Evolutionary conservation across 2,329 filamentous ascomycete genomes (phyloP).

Genomic region (Didymellaceae sp.): DNA sequence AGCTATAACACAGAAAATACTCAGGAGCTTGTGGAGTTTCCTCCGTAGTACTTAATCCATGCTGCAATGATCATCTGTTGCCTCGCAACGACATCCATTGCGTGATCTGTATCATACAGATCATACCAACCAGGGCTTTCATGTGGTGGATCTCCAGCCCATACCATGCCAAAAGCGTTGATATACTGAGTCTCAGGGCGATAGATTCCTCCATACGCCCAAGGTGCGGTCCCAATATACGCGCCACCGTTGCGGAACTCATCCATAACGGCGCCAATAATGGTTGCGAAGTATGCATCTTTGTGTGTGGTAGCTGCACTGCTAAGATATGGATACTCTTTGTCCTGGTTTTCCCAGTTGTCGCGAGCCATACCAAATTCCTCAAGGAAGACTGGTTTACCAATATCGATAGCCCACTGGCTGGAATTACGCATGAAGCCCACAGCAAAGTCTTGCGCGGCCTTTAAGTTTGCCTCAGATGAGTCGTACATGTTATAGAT

Average conservation of each 20-base stretch:
- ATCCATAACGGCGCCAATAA: constrained; percentile 46
- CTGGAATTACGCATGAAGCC: constrained; percentile 45
- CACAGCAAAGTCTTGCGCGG: constrained; percentile 45
- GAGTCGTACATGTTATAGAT: constrained; percentile 50
- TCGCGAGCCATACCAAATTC: constrained; percentile 52
- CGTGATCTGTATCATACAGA: constrained; percentile 48
- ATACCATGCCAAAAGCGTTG: constrained; percentile 50
- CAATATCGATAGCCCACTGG: constrained; percentile 46
- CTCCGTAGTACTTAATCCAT: constrained; percentile 36
- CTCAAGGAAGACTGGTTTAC: constrained; percentile 49
- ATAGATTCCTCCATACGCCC: constrained; percentile 51
- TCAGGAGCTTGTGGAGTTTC: constrained; percentile 8
- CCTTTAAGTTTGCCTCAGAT: constrained; percentile 37
- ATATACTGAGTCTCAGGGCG: constrained; percentile 48
- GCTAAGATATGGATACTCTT: constrained; percentile 48
- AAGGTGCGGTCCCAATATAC: constrained; percentile 48
- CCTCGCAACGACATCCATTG: constrained; percentile 46
- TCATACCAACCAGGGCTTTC: constrained; percentile 51
- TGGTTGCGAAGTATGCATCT: constrained; percentile 48
- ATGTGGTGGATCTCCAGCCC: constrained; percentile 51
- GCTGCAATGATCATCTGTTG: constrained; percentile 42
- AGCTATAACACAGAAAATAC: no score
- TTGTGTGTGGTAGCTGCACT: constrained; percentile 46
- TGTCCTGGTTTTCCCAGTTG: constrained; percentile 48
- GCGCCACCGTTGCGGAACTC: constrained; percentile 44